Evolutionary conservation across 2,329 filamentous ascomycete genomes (phyloP), one percentile per base, ranked within the genome.

Genomic region (Fusarium sp.): DNA sequence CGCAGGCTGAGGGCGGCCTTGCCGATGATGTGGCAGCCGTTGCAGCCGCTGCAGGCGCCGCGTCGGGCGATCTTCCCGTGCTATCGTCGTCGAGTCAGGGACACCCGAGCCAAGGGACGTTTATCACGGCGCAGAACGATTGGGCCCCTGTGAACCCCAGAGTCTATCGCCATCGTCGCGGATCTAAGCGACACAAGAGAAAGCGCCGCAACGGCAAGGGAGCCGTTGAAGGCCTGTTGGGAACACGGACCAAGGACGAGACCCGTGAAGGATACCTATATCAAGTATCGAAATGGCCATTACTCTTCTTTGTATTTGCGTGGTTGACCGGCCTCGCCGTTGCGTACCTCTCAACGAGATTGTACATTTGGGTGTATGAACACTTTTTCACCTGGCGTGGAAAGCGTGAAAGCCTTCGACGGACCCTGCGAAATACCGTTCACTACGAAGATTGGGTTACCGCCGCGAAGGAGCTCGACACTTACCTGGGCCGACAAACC

Each of bases 221-320:
- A 33, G 79, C 81, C 1, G 82, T 81, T 7, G 80, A 85, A 50
- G 82, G 82, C 1, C 78, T 86, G 3, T 76, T 88, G 8, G 88
- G 89, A 33, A 88, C 88, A 22, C 87, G 93, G 67, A 93, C 90
- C 73, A 94, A 92, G 79, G 97, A 99, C 81, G 97, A 99, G 86
- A 98, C 96, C 3, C 88, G 97, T 75, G 97, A 99, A 85, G 97
- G 97, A 22, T 94, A 97, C 80, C 88, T 98, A 13, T 99, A 99
- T 82, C 91, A 90, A 2, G 82, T 99, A 52, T 87, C 97, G 61
- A 98, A 98, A 83, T 98, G 95, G 93, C 97, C 97, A 2, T 89
- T 99, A 75, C 87, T 99, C 37, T 82, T 95, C 37, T 89, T 93
- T 45, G 95, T 98, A 3, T 88, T 93, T 56, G 90, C 91, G 13